Conservation (phyloP, 805 yeast genomes). For the Hanseniaspora thailandica region DNA sequence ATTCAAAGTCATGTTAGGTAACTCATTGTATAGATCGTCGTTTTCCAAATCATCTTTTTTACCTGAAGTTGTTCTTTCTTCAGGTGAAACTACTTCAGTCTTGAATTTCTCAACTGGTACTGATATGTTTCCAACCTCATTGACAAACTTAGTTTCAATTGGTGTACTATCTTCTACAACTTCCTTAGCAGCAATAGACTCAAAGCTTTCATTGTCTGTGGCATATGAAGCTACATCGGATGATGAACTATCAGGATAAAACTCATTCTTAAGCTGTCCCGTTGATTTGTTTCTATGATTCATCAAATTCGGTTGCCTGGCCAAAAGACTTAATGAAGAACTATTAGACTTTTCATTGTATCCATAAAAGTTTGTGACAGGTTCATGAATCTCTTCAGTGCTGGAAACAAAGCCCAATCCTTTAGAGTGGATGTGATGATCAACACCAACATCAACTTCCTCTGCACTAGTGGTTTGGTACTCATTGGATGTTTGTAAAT, state of each 20-base stretch:
- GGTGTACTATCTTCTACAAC: neutral
- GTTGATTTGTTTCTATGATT: neutral
- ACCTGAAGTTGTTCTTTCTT: neutral
- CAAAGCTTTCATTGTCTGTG: neutral
- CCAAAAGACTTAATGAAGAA: neutral
- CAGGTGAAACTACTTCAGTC: conserved; percentile 18
- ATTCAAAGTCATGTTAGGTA: conserved; percentile 14
- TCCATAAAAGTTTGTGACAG: neutral
- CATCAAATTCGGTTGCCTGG: neutral
- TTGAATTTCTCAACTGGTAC: conserved; percentile 17
- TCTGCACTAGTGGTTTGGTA: neutral
- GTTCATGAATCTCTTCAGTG: neutral
- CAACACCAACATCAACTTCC: neutral
- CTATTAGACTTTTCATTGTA: neutral
- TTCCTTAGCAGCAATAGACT: neutral
- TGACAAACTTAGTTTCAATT: neutral
- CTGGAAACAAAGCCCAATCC: neutral
- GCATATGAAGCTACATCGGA: neutral
- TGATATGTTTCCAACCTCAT: neutral
- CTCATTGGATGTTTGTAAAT: neutral
- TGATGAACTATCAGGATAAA: conserved; percentile 6
- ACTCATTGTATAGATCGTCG: conserved; percentile 8
- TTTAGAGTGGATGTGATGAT: neutral
- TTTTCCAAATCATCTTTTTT: neutral
- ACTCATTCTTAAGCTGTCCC: neutral